Base-by-base conservation (phyloP, 1,284 basidiomycete genomes). In the Ceratobasidium sp. region DNA sequence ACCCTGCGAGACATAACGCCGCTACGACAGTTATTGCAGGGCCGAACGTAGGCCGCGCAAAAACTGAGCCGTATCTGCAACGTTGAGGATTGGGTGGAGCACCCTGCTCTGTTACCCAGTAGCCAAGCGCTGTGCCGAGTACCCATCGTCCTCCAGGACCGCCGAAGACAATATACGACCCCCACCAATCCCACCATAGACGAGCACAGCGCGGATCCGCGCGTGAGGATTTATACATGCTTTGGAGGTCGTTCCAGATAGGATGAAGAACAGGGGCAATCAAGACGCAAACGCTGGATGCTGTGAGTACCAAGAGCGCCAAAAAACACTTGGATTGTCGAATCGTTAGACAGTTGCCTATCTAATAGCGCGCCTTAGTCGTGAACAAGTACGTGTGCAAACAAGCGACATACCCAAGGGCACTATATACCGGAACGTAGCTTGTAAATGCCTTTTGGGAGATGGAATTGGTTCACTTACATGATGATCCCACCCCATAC, bases 401-500 rank as follows among this genome's bases (percentile, higher is more conserved):
- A 29, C 31, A 50, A 73, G 66, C 64, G 57, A 17, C 19, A 78
- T 76, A 88, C 86, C 87, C 87, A 89, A 62, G 87, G 86, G 78
- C 87, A 89, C 67, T 72, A 11, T 41, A 41, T 5, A 11, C 36
- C 36, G 36, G 6, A 41, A 41, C 11, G 11, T 11, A 41, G 4
- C 11, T 41, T 11, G 36, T 41, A 11, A 41, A 11, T 41, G 36
- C 6, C 11, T 41, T 41, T 4, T 41, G 36, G 36, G 11, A 41
- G 36, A 41, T 41, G 4, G 11, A 41, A 41, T 11, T 11, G 11
- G 4, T 45, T n/a, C 27, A 48, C 67, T 29, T 22, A 60, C 67
- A 79, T 89, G 87, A 76, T 89, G 87, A 78, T 88, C 87, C 77
- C 87, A 87, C 31, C 84, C 85, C 33, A 86, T 77, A 27, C 87